phyloP scores from a whole-genome alignment of 83 land plant genomes.

The Picea abies region DNA sequence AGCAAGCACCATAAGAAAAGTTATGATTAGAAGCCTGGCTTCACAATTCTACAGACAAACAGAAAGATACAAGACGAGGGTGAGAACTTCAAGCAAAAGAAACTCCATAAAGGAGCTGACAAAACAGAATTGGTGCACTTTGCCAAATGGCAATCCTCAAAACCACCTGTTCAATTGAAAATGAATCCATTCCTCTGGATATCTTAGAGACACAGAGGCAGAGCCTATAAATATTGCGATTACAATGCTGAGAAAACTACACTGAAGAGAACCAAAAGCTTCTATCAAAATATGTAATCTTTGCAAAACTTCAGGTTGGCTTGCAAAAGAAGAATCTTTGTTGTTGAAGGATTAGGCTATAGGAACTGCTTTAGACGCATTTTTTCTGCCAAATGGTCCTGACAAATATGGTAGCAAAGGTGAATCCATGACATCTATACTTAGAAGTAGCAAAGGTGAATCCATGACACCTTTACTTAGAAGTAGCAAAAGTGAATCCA shows the following conservation, averaged over 20 bases:
- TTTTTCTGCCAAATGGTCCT: too few species aligned
- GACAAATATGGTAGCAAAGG: background rate
- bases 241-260: background rate
- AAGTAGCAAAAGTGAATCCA: background rate
- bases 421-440: too few species aligned
- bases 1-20: too few species aligned
- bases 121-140: background rate
- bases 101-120: background rate
- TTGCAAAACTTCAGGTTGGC: background rate
- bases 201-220: conserved; percentile 6
- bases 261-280: background rate
- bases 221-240: background rate
- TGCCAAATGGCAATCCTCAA: background rate
- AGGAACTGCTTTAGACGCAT: too few species aligned
- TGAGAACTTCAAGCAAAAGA: background rate
- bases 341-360: too few species aligned
- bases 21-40: too few species aligned
- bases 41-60: too few species aligned
- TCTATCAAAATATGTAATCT: background rate
- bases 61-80: too few species aligned
- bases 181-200: too few species aligned
- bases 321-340: background rate
- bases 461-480: too few species aligned
- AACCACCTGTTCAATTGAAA: background rate
- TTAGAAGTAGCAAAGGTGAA: background rate